A percentile compares a stretch with the other conserved stretches of the same genome.
Evolutionary conservation across 441 rosid genomes (phyloP).

Genomic region (Brassica balearica): DNA sequence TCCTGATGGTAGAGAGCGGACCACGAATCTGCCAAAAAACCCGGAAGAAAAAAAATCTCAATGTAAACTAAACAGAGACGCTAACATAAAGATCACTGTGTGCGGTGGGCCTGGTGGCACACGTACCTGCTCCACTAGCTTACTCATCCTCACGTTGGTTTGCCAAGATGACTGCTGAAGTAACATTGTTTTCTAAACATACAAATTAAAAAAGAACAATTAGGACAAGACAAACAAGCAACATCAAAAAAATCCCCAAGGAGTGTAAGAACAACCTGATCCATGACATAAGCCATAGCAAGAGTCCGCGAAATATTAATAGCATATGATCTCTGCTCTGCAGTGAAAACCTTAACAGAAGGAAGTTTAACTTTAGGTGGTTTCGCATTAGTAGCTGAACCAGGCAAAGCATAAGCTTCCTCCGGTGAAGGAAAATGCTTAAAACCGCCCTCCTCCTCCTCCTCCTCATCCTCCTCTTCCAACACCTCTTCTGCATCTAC

Average conservation of each 20-base stretch:
- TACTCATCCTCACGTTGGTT: constrained; percentile 83
- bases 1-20: constrained; percentile 79
- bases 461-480: constrained; percentile 21
- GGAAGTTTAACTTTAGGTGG: constrained; percentile 48
- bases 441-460: constrained; percentile 29
- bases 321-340: constrained; percentile 78
- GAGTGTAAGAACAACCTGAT: constrained; percentile 63
- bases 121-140: constrained; percentile 82
- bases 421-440: constrained; percentile 54
- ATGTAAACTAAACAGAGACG: constrained; percentile 2
- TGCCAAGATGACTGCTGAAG: constrained; percentile 93
- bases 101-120: not conserved
- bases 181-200: constrained; percentile 70
- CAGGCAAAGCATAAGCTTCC: constrained; percentile 62
- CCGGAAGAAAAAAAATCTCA: constrained; percentile 22
- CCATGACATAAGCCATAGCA: constrained; percentile 95
- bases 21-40: constrained; percentile 68
- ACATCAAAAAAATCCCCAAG: not conserved
- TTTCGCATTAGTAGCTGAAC: constrained; percentile 42
- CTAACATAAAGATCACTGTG: constrained; percentile 10
- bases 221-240: constrained; percentile 2
- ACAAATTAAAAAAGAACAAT: not conserved
- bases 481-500: constrained; percentile 36
- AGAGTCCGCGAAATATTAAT: constrained; percentile 73
- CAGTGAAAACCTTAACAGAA: constrained; percentile 50